Conservation (phyloP, 2,329 filamentous ascomycete genomes). For the Blastomyces percursus region DNA sequence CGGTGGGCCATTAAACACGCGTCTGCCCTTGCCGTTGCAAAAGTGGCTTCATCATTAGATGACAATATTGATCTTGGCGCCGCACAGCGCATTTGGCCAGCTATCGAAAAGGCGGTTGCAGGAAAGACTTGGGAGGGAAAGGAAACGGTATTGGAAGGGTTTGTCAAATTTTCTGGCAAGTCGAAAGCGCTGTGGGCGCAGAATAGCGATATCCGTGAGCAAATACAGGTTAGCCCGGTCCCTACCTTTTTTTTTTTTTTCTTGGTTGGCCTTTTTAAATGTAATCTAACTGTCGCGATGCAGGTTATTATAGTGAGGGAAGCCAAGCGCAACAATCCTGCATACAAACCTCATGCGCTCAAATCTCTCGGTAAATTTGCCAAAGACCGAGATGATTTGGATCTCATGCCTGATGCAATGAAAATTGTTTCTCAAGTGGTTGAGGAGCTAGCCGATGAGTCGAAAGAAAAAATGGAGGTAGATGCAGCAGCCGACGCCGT, state of each 20-base stretch:
- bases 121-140: constrained; percentile 93
- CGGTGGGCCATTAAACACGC: constrained; percentile 90
- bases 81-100: constrained; percentile 63
- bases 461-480: constrained; percentile 58
- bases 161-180: constrained; percentile 64
- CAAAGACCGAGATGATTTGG: constrained; percentile 55
- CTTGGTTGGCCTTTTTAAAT: constrained; percentile 9
- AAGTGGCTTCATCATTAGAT: constrained; percentile 55
- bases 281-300: constrained; percentile 12
- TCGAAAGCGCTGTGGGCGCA: constrained; percentile 49
- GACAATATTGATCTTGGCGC: constrained; percentile 47
- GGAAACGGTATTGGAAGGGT: constrained; percentile 68
- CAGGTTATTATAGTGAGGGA: constrained; percentile 64
- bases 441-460: constrained; percentile 42
- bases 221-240: constrained; percentile 51
- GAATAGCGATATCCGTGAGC: constrained; percentile 47
- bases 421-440: constrained; percentile 54
- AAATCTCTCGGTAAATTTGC: constrained; percentile 60
- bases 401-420: constrained; percentile 57
- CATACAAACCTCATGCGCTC: constrained; percentile 68
- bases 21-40: constrained; percentile 67
- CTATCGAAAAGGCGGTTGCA: constrained; percentile 66
- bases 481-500: constrained; percentile 40
- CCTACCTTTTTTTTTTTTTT: constrained; percentile 3
- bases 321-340: constrained; percentile 81